phyloP scores from a whole-genome alignment of 257 asterid species.

The Thymus quinquecostatus region DNA sequence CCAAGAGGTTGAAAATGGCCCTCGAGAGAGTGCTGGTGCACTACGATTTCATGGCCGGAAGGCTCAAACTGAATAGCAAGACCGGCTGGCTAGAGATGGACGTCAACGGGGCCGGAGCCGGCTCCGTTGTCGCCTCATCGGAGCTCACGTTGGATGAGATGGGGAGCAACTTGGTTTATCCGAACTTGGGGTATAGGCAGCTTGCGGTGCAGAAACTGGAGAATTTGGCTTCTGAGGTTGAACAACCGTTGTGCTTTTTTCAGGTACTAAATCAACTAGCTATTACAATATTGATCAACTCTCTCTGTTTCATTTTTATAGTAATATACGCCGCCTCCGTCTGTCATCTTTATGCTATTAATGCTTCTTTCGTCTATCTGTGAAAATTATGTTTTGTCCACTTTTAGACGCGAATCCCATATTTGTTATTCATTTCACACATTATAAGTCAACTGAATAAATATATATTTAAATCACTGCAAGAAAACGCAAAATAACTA shows the following conservation, averaged over 20 bases:
- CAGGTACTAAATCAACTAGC: background rate
- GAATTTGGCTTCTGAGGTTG: background rate
- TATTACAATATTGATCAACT: too few relatives aligned
- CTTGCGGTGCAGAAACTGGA: background rate
- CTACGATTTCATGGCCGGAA: slow-evolving; percentile 42
- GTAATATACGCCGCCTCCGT: too few relatives aligned
- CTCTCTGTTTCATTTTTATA: too few relatives aligned
- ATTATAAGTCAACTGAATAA: too few relatives aligned
- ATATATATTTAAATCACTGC: too few relatives aligned
- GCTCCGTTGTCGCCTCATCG: slow-evolving; percentile 48
- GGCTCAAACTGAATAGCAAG: slow-evolving; percentile 6
- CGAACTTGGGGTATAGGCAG: slow-evolving; percentile 52
- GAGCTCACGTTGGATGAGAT: slow-evolving; percentile 44
- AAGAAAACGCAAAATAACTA: too few relatives aligned
- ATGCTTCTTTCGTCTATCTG: too few relatives aligned
- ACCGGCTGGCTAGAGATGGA: slow-evolving; percentile 11
- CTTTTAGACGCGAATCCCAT: too few relatives aligned
- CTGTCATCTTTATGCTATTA: too few relatives aligned
- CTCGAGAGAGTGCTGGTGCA: slow-evolving; percentile 42
- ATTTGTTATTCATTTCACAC: too few relatives aligned
- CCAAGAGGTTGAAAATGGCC: slow-evolving; percentile 35
- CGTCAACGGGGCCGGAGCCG: slow-evolving; percentile 44
- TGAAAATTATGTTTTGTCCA: too few relatives aligned
- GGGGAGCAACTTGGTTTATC: slow-evolving; percentile 41
- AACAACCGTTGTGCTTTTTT: background rate